Percentiles rank a stretch among this genome's conserved stretches.
These are phyloP conservation scores for Hygrophila difformis DNA, from an alignment of 257 asterid species.

Conservation along the genomic window DNA sequence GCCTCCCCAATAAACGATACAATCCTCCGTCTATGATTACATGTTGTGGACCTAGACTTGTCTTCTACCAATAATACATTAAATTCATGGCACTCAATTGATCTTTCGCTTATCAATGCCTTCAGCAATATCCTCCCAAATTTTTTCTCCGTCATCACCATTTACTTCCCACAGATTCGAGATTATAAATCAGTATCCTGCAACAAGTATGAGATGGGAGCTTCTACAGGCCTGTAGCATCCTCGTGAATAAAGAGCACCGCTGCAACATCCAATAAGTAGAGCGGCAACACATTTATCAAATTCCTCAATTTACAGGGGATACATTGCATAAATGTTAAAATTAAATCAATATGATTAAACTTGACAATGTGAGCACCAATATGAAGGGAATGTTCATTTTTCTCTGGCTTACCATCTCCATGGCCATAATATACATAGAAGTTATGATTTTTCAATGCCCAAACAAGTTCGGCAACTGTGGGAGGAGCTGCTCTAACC, in stretches of 20 bases:
- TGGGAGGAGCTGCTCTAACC: slow-evolving; percentile 65
- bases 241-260: slow-evolving; percentile 68
- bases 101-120: slow-evolving; percentile 72
- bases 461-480: slow-evolving; percentile 52
- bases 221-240: slow-evolving; percentile 65
- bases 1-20: slow-evolving; percentile 89
- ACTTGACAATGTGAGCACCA: not conserved
- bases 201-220: slow-evolving; percentile 64
- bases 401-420: slow-evolving; percentile 54
- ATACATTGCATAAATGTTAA: slow-evolving; percentile 66
- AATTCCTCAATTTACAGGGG: slow-evolving; percentile 72
- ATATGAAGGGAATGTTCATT: slow-evolving; percentile 1
- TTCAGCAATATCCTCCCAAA: slow-evolving; percentile 87
- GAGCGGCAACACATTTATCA: slow-evolving; percentile 69
- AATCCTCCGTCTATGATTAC: slow-evolving; percentile 54
- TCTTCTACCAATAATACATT: too few relatives aligned
- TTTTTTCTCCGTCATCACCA: slow-evolving; percentile 86
- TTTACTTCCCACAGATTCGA: slow-evolving; percentile 97
- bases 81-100: slow-evolving; percentile 39
- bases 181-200: slow-evolving; percentile 76
- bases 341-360: not conserved
- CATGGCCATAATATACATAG: slow-evolving; percentile 90
- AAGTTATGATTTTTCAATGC: slow-evolving; percentile 82
- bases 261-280: slow-evolving; percentile 93
- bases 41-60: slow-evolving; percentile 16